phyloP scores from a whole-genome alignment of 2,329 filamentous ascomycete species.

The Paraphoma sp. region DNA sequence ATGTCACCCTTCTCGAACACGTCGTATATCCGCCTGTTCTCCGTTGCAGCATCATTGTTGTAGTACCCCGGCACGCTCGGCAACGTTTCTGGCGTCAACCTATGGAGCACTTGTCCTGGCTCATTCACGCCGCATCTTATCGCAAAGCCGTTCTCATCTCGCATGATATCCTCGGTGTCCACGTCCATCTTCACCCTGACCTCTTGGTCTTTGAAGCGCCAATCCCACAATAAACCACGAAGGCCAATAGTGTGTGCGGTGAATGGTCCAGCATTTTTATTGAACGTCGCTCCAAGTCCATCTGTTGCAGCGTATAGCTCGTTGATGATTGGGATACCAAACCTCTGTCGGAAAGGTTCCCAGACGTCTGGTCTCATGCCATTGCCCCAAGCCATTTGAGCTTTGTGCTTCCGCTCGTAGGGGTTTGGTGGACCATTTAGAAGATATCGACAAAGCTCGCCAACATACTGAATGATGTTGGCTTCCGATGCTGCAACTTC shows the following conservation, averaged over 20 bases:
- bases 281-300: constrained; percentile 43
- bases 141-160: constrained; percentile 44
- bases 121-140: constrained; percentile 40
- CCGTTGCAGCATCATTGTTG: constrained; percentile 42
- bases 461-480: constrained; percentile 47
- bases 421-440: constrained; percentile 41
- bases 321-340: constrained; percentile 47
- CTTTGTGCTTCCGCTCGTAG: constrained; percentile 41
- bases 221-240: constrained; percentile 45
- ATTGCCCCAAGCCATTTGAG: constrained; percentile 48
- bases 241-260: constrained; percentile 43
- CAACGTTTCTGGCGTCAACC: constrained; percentile 35
- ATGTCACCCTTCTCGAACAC: constrained; percentile 49
- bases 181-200: constrained; percentile 48
- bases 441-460: constrained; percentile 47
- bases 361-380: constrained; percentile 53
- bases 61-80: constrained; percentile 38
- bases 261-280: constrained; percentile 42
- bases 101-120: constrained; percentile 44
- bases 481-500: constrained; percentile 41
- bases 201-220: constrained; percentile 33
- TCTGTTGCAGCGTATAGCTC: constrained; percentile 51
- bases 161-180: constrained; percentile 47
- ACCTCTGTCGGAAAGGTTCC: constrained; percentile 48
- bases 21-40: constrained; percentile 37